phyloP scores from a whole-genome alignment of 1,139 yeast species.

The Sugiyamaella xylanicola region DNA sequence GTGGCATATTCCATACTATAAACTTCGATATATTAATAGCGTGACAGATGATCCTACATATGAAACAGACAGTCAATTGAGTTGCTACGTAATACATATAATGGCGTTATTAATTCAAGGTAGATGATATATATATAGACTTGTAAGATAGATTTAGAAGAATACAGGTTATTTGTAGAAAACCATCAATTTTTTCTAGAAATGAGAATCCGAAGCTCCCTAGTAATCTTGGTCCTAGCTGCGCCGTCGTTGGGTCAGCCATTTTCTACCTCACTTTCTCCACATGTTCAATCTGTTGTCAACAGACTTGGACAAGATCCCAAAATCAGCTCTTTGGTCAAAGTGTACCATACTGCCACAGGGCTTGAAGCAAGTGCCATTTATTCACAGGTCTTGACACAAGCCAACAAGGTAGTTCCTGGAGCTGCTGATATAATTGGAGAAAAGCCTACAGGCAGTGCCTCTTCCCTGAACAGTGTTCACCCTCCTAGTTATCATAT shows the following conservation, averaged over 20 bases:
- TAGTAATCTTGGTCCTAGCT: neutral
- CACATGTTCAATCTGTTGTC: slow-evolving; percentile 13
- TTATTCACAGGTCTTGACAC: slow-evolving; percentile 26
- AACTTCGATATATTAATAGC: neutral
- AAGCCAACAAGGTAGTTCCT: slow-evolving; percentile 28
- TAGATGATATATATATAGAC: neutral
- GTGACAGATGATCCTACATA: neutral
- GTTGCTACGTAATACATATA: neutral
- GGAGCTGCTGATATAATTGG: slow-evolving; percentile 30
- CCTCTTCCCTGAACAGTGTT: too few species aligned
- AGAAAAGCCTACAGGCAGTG: slow-evolving; percentile 3
- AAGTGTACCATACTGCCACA: slow-evolving; percentile 28
- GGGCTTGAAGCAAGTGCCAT: slow-evolving; percentile 24
- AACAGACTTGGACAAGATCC: slow-evolving; percentile 26
- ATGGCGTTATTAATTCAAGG: neutral
- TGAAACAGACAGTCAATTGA: neutral
- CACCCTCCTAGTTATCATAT: neutral
- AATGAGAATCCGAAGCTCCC: neutral
- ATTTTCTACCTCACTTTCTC: slow-evolving; percentile 6
- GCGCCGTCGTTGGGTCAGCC: neutral
- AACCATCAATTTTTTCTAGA: neutral
- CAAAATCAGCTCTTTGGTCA: slow-evolving; percentile 22
- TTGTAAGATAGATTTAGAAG: too few species aligned
- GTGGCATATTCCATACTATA: neutral
- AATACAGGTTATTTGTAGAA: too few species aligned